Conservation (phyloP, 116 monocot genomes). For the Phalaenopsis hybrid region DNA sequence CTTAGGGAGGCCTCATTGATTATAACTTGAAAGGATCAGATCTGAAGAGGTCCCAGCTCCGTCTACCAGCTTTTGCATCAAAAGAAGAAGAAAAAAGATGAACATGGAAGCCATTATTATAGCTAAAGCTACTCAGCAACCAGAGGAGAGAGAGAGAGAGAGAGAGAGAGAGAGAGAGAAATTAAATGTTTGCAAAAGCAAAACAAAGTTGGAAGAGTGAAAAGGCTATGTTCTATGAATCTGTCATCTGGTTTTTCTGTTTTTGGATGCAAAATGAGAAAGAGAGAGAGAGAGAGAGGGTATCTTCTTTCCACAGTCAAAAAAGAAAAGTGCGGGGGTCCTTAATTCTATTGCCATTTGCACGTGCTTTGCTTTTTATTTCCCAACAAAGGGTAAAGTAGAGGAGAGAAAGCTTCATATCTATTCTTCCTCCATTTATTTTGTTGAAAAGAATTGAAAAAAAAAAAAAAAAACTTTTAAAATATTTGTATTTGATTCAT, state of each 20-base stretch:
- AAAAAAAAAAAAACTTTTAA: not conserved
- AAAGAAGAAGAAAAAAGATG: not conserved
- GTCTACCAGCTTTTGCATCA: not conserved
- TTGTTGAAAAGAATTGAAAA: not conserved
- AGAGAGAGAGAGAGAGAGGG: not conserved
- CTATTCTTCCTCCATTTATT: not conserved
- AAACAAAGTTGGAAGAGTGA: conserved; percentile 1
- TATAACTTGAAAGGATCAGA: not conserved
- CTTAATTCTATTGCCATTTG: conserved; percentile 5
- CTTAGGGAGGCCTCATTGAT: conserved; percentile 19
- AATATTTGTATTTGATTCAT: not conserved
- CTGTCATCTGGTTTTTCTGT: not conserved
- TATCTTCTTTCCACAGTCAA: not conserved
- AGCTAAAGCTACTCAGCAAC: not conserved
- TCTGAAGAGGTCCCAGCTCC: not conserved
- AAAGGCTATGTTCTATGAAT: conserved; percentile 1
- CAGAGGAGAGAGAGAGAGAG: not conserved
- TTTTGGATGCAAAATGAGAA: conserved; percentile 3
- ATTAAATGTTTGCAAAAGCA: conserved; percentile 5
- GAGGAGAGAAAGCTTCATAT: not conserved
- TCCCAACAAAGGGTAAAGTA: conserved; percentile 1
- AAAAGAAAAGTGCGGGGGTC: conserved; percentile 1
- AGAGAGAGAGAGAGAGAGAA: not conserved
- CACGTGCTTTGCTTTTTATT: conserved; percentile 2
- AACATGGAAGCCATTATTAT: conserved; percentile 9